A percentile compares a stretch with the other conserved stretches of the same genome.
These are phyloP conservation scores for Astrocystis sublimbata DNA, from an alignment of 495 filamentous ascomycete genomes.

Conservation along the genomic window DNA sequence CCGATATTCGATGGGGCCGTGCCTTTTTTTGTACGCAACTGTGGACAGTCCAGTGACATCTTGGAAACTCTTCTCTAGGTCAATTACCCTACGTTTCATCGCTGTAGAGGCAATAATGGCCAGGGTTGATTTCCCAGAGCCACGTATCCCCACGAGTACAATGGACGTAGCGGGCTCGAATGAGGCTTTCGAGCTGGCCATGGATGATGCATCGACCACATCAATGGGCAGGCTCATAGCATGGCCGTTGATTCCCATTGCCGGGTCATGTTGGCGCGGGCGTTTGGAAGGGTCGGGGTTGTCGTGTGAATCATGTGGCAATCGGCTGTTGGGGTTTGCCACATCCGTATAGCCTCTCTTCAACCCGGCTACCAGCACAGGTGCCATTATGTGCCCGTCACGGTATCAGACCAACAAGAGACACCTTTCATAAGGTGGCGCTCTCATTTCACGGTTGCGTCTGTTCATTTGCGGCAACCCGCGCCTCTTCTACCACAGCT, in stretches of 20 bases:
- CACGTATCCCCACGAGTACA: conserved; percentile 67
- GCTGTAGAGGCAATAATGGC: conserved; percentile 67
- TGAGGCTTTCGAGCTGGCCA: not conserved
- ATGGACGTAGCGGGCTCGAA: conserved; percentile 64
- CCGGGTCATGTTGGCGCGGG: not conserved
- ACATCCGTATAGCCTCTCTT: conserved; percentile 16
- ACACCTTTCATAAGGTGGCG: not conserved
- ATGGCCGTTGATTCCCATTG: not conserved
- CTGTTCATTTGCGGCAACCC: not conserved
- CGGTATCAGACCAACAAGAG: not conserved
- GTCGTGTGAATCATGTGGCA: not conserved
- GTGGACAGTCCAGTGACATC: conserved; percentile 59
- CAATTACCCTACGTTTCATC: conserved; percentile 62
- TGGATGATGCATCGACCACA: conserved; percentile 17
- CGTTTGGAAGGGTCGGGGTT: conserved; percentile 2
- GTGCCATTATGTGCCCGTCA: not conserved
- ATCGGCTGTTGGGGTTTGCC: not conserved
- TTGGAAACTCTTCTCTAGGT: conserved; percentile 63
- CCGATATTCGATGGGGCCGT: conserved; percentile 58
- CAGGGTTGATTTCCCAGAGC: conserved; percentile 69
- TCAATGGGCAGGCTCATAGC: conserved; percentile 2
- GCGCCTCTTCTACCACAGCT: not conserved
- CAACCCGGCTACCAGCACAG: conserved; percentile 12
- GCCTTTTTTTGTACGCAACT: conserved; percentile 57
- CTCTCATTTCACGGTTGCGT: not conserved